Conservation (phyloP, 441 rosid species). For the Rhodomyrtus psidioides region DNA sequence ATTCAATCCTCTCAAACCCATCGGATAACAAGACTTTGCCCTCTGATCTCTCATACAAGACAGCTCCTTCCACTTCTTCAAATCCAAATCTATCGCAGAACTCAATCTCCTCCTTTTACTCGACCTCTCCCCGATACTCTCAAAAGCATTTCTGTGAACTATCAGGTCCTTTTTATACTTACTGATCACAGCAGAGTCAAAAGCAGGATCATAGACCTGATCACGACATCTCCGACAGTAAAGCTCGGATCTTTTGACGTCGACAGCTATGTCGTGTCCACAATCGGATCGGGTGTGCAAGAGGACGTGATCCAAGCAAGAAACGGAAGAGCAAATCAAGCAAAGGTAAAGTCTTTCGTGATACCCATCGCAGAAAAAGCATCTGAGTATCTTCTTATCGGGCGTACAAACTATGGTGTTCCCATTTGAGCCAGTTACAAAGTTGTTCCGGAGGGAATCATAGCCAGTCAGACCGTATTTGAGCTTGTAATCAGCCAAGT, state of each 20-base stretch:
- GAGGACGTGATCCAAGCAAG: conserved; percentile 56
- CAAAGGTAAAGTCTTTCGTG: conserved; percentile 53
- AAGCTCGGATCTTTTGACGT: conserved; percentile 85
- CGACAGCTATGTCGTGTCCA: conserved; percentile 62
- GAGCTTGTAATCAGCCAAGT: conserved; percentile 70
- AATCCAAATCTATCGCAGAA: conserved; percentile 36
- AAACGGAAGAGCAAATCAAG: conserved; percentile 55
- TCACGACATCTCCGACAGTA: conserved; percentile 64
- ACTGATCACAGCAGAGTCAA: conserved; percentile 57
- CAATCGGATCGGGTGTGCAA: conserved; percentile 45
- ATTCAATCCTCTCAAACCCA: conserved; percentile 72
- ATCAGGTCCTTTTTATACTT: conserved; percentile 35
- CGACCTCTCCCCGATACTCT: conserved; percentile 42
- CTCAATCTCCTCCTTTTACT: conserved; percentile 63
- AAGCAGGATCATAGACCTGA: conserved; percentile 87
- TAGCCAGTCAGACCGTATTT: conserved; percentile 48
- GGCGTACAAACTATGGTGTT: conserved; percentile 29
- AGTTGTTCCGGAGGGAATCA: conserved; percentile 34
- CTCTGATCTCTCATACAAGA: conserved; percentile 50
- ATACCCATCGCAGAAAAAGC: conserved; percentile 50
- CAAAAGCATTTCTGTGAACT: conserved; percentile 16
- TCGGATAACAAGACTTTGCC: conserved; percentile 75
- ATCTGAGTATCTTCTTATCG: conserved; percentile 40
- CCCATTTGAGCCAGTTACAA: conserved; percentile 41
- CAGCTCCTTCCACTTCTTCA: conserved; percentile 34